Base-by-base conservation (phyloP, 257 asterid genomes). In the Plectranthus barbatus region DNA sequence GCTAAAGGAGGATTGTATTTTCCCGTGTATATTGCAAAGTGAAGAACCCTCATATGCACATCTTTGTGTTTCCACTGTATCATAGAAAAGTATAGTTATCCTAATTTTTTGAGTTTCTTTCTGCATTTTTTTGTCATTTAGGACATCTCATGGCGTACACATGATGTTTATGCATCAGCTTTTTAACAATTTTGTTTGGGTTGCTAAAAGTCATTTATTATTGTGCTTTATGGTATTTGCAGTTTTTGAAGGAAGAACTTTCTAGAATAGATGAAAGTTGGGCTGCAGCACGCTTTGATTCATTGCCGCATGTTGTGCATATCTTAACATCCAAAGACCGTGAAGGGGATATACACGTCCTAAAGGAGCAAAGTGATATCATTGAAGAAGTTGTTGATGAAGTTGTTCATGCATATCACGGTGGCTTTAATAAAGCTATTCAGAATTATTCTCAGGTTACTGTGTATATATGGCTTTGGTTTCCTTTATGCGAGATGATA, bases 361-460 rank as follows among this genome's bases (percentile, higher is more conserved):
- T 93, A 76, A 85, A 93, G 86, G 99, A 86, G 80, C 99, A 93
- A 72, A 90, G 97, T 68, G 92, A 93, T 77, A 83, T 93, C 48
- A 72, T 90, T 34, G 99, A 93, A 77, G 99, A 90, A 71, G 94
- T 93, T 70, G 99, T 93, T 56, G 99, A 93, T 66, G 96, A 87
- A 93, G 99, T 93, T 51, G 99, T 93, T 72, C 99, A 93, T 74
- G 94, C 97, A 7, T 93, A 93, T 72, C 99, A 93, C 62, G 78
- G 94, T 60, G 99, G 99, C 80, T 93, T 93, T 74, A 93, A 93
- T 75, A 93, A 87, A 86, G 99, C 99, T 24, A 93, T 93, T 72
- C 99, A 93, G 77, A 93, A 93, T 77, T 93, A 93, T 82, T 93
- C 99, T 79, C 99, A 93, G 99, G 99, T 93, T 76, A 62, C 40